A percentile compares a stretch with the other conserved stretches of the same genome.
Evolutionary conservation across 1,284 basidiomycete genomes (phyloP).

Genomic region (Coniferiporia weirii): DNA sequence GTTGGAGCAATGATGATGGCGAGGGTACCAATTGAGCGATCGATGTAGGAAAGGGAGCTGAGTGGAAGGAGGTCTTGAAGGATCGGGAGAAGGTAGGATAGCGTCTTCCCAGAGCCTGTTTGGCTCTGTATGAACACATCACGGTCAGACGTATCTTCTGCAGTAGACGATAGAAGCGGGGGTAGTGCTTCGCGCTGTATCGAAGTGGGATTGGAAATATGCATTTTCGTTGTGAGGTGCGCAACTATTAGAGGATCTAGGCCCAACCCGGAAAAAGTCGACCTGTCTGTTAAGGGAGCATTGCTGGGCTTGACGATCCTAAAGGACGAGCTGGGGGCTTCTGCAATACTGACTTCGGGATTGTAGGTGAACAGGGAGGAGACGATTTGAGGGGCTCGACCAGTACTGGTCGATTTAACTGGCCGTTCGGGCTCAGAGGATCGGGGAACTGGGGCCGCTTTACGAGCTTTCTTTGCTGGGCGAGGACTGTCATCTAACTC

Average conservation of each 20-base stretch:
- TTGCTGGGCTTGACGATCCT: slow-evolving; percentile 62
- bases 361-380: slow-evolving; percentile 90
- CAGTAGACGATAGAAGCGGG: slow-evolving; percentile 50
- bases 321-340: slow-evolving; percentile 27
- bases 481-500: slow-evolving; percentile 23
- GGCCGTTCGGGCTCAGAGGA: slow-evolving; percentile 20
- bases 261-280: slow-evolving; percentile 71
- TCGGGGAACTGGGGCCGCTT: slow-evolving; percentile 26
- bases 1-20: slow-evolving; percentile 95
- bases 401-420: slow-evolving; percentile 25
- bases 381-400: slow-evolving; percentile 65
- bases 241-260: slow-evolving; percentile 78
- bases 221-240: slow-evolving; percentile 81
- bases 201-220: slow-evolving; percentile 81
- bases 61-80: slow-evolving; percentile 91
- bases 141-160: slow-evolving; percentile 40
- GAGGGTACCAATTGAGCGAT: slow-evolving; percentile 83
- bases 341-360: slow-evolving; percentile 52
- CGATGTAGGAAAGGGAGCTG: slow-evolving; percentile 83
- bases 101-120: slow-evolving; percentile 96
- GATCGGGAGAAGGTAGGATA: slow-evolving; percentile 93
- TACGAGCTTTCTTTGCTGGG: slow-evolving; percentile 35
- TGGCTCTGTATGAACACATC: slow-evolving; percentile 97
- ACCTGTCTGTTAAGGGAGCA: slow-evolving; percentile 72
- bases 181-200: slow-evolving; percentile 86